Base-by-base conservation (phyloP, 495 filamentous ascomycete species). In the Aspergillus incahuasiensis region DNA sequence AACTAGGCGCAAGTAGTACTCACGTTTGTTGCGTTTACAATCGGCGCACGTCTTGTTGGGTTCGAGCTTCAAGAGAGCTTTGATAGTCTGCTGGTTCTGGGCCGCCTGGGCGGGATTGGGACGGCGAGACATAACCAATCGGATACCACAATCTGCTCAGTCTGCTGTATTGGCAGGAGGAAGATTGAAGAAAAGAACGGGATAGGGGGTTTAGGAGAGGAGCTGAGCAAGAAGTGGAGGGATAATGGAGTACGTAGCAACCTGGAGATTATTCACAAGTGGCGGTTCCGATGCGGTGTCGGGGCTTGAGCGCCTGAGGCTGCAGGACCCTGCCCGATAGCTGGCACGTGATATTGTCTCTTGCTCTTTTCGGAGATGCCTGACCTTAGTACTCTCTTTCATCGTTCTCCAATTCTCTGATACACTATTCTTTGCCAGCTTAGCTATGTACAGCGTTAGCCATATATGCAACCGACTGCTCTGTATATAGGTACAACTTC, bases 11-110 rank as follows among this genome's bases (percentile, higher is more conserved):
- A 52, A 25, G 43, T 7, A 34, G 34, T 32, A 78, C 87, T 67
- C 65, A 95, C 92, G 94, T 68, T 97, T 97, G 72, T 97, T 97
- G 68, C 89, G 83, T 79, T 98, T 98, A 81, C 94, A 98, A 67
- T 98, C 94, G 38, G 94, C 94, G 80, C 94, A 98, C 66, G 85
- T 84, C 75, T 97, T 97, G 75, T 98, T 98, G 54, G 80, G 70
- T 63, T 96, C 92, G 56, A 97, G 77, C 74, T 97, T 97, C 74
- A 96, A 72, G 55, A 98, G 80, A 61, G 74, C 87, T 76, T 97
- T 97, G 71, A 98, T 91, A 12, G 88, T 91, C 67, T 86, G 80
- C 70, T 87, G 85, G 74, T 97, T 97, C 67, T 91, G 87, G 52
- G 90, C 90, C 67, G 88, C 89, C 71, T 90, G 86, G 68, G 91